Base-by-base conservation (phyloP, 2,329 filamentous ascomycete genomes). In the Colletotrichum gigasporum region DNA sequence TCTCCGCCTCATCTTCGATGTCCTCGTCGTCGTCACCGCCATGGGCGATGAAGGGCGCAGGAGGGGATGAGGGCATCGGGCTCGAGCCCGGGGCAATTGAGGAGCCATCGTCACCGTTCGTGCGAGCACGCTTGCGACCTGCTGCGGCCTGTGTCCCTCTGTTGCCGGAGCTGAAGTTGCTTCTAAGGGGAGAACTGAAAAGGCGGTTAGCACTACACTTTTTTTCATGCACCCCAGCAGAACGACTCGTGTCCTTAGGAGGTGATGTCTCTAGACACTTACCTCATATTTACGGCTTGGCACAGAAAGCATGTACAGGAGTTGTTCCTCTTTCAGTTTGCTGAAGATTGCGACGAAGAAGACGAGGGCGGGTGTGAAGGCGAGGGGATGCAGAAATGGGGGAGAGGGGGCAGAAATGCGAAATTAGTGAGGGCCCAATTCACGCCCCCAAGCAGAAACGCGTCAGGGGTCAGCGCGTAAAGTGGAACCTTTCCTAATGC, bases 161-260 rank as follows among this genome's bases (percentile, higher is more conserved):
- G 79, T 97, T 97, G 71, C 90, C 93, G 69, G 94, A 94, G 65
- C 90, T 89, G 83, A 92, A 91, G 79, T 90, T 93, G 71, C 89
- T 85, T 78, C 91, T 90, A 66, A 96, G 85, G 75, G 94, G 94
- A 76, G 93, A 96, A 83, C 92, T 96, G 74, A 22, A 50, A 44
- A n/a, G 56, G 11, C 37, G 50, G 34, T 69, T 50, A 68, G 66
- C 53, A 51, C n/a, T 32, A 10, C 51, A 48, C 12, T 48, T 50
- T 55, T 45, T 64, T 35, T 22, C 22, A 22, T 28, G 5, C 26
- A 24, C 18, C 35, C 18, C 10, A 26, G 41, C 42, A 48, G 55
- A 61, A 24, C 26, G 18, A 51, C 35, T 20, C 12, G 12, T 22
- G 14, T 20, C 18, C n/a, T 3, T 14, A 30, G 8, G 8, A 32